Conservation (phyloP, 139 green algal genomes). For the Desmodesmus armatus region DNA sequence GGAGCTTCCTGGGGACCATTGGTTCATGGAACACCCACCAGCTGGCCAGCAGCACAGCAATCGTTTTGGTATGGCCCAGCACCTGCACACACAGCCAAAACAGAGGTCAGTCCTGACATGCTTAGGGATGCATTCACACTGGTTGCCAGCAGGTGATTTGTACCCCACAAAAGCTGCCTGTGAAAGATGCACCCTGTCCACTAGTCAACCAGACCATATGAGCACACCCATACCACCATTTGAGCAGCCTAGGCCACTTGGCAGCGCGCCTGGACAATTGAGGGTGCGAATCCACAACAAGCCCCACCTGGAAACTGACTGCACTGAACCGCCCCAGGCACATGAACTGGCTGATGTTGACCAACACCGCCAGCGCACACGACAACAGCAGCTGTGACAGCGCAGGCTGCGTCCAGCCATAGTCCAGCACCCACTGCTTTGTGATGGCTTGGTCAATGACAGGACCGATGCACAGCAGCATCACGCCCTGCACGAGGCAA, state of each 20-base stretch:
- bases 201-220: no score
- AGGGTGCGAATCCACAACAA: no score
- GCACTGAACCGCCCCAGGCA: slow-evolving; percentile 94
- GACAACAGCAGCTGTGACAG: slow-evolving; percentile 67
- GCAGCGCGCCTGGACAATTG: no score
- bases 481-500: slow-evolving; percentile 72
- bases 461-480: slow-evolving; percentile 79
- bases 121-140: no score
- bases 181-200: no score
- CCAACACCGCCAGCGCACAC: slow-evolving; percentile 83
- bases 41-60: slow-evolving; percentile 49
- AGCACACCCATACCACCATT: no score
- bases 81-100: no score
- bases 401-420: slow-evolving; percentile 14
- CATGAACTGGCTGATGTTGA: slow-evolving; percentile 94
- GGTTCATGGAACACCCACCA: slow-evolving; percentile 41
- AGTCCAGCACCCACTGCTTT: slow-evolving; percentile 15
- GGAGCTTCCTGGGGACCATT: slow-evolving; percentile 63
- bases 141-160: no score
- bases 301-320: slow-evolving; percentile 80
- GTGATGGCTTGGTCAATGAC: slow-evolving; percentile 79
- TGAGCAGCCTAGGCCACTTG: no score
- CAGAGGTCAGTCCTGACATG: no score
- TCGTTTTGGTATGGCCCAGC: slow-evolving; percentile 52
- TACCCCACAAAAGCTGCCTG: no score